These are phyloP conservation scores for Brassica hybrid DNA, from an alignment of 441 rosid genomes.

Conservation along the genomic window DNA sequence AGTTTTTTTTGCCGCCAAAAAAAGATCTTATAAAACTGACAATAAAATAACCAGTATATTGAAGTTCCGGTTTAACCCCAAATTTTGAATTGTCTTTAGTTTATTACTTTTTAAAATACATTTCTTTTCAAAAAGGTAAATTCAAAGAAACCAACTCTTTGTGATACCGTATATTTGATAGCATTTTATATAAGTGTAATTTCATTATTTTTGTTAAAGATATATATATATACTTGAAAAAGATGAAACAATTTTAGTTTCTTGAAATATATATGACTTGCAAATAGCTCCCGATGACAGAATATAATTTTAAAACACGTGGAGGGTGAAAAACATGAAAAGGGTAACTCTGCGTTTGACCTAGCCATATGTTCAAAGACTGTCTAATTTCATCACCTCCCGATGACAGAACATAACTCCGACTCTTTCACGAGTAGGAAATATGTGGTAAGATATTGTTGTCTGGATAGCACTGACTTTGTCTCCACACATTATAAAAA, in stretches of 20 bases:
- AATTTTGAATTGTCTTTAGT: neutral
- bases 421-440: neutral
- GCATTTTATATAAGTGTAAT: too few relatives aligned
- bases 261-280: neutral
- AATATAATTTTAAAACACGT: neutral
- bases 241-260: neutral
- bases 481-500: conserved; percentile 3
- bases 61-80: neutral
- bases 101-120: neutral
- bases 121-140: neutral
- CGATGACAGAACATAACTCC: conserved; percentile 17
- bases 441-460: conserved; percentile 6
- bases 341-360: conserved; percentile 21
- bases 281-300: too few relatives aligned
- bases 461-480: conserved; percentile 5
- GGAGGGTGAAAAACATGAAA: conserved; percentile 9
- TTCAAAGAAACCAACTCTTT: neutral
- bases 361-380: conserved; percentile 22
- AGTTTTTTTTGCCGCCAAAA: neutral
- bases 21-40: neutral
- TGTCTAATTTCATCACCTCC: conserved; percentile 32
- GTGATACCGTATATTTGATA: neutral
- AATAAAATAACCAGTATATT: neutral
- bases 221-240: neutral
- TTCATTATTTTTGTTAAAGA: neutral